Conservation (phyloP, 768 basidiomycete genomes). For the Psilocybe sp. region DNA sequence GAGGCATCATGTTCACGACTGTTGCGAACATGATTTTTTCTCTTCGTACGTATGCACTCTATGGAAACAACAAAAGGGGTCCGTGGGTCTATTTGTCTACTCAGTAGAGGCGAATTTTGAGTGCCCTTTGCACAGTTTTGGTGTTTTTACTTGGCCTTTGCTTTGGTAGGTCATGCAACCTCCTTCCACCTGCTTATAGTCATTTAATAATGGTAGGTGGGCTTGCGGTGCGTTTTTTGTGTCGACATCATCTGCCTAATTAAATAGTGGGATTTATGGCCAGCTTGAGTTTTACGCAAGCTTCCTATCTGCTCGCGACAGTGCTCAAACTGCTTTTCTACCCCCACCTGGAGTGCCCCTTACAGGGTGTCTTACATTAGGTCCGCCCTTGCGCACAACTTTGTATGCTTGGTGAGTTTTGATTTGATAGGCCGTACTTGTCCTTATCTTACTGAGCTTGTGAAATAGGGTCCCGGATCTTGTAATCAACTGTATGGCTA, state of each 20-base stretch:
- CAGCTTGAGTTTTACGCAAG: too few species aligned
- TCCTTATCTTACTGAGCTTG: too few species aligned
- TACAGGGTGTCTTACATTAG: neutral
- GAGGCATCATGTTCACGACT: neutral
- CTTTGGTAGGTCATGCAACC: neutral
- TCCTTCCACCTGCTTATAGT: neutral
- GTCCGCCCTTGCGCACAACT: neutral
- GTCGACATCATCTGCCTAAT: too few species aligned
- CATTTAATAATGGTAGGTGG: too few species aligned
- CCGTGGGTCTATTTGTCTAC: too few species aligned
- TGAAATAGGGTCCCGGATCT: too few species aligned
- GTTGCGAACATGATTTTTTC: neutral
- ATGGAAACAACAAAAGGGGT: neutral
- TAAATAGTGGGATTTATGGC: too few species aligned
- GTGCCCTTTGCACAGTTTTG: neutral
- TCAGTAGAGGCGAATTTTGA: too few species aligned
- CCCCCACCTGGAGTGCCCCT: neutral
- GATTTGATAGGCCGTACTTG: neutral
- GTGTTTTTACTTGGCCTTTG: neutral
- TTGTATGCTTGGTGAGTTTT: neutral
- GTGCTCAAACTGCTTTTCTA: too few species aligned
- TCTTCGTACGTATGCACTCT: neutral
- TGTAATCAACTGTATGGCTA: too few species aligned
- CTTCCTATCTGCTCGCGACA: too few species aligned
- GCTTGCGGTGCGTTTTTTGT: too few species aligned